These are phyloP conservation scores for Rhizopogon vulgaris DNA, from an alignment of 768 basidiomycete genomes.

Conservation along the genomic window DNA sequence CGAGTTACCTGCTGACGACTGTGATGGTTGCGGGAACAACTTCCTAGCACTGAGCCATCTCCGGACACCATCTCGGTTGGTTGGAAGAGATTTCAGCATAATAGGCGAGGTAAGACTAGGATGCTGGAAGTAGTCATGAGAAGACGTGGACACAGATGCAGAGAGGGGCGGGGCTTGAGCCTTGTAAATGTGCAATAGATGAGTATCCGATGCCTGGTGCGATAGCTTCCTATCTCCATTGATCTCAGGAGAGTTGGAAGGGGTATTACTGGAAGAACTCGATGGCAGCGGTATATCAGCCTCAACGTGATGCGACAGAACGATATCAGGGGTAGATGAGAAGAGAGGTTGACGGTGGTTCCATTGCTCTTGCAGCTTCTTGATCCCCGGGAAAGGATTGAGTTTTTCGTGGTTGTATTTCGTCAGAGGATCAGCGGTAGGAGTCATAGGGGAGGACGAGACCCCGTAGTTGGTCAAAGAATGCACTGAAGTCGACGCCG, in stretches of 20 bases:
- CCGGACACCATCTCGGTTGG: slow-evolving; percentile 70
- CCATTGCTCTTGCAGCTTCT: slow-evolving; percentile 69
- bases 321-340: slow-evolving; percentile 44
- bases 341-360: slow-evolving; percentile 45
- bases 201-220: slow-evolving; percentile 66
- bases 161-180: slow-evolving; percentile 35
- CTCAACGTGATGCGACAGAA: slow-evolving; percentile 40
- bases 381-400: slow-evolving; percentile 86
- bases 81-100: slow-evolving; percentile 49
- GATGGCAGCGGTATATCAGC: slow-evolving; percentile 36
- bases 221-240: slow-evolving; percentile 57
- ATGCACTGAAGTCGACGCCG: slow-evolving; percentile 57
- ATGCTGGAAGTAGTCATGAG: slow-evolving; percentile 45
- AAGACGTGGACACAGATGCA: slow-evolving; percentile 38
- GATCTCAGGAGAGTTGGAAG: slow-evolving; percentile 43
- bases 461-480: slow-evolving; percentile 56
- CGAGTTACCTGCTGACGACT: slow-evolving; percentile 32
- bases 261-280: slow-evolving; percentile 45
- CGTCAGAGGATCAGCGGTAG: slow-evolving; percentile 54
- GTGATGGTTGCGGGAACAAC: slow-evolving; percentile 40
- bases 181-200: slow-evolving; percentile 51
- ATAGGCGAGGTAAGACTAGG: slow-evolving; percentile 31
- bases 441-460: slow-evolving; percentile 76
- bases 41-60: slow-evolving; percentile 71
- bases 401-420: slow-evolving; percentile 76